Percentiles rank a stretch among this genome's conserved stretches.
phyloP scores from a whole-genome alignment of 257 asterid genomes.

The Solanum microdontum region DNA sequence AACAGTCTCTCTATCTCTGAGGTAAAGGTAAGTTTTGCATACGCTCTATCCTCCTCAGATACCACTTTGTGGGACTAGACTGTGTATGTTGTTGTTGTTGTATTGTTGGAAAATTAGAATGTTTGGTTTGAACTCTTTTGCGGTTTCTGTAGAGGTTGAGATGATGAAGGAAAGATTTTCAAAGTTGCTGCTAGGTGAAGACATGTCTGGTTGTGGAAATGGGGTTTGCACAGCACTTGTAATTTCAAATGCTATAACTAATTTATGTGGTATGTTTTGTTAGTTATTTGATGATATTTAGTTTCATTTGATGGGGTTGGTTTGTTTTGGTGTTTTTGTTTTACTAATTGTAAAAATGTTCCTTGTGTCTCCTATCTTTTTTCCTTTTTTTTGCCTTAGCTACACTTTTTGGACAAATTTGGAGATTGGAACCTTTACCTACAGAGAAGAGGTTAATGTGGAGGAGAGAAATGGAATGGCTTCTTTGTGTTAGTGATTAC shows the following conservation, averaged over 20 bases:
- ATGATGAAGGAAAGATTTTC: slow-evolving; percentile 86
- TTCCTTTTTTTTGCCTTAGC: slow-evolving; percentile 21
- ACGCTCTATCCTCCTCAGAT: neutral
- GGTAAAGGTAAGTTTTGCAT: neutral
- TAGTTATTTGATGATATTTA: neutral
- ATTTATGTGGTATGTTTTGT: slow-evolving; percentile 55
- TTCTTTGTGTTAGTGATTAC: slow-evolving; percentile 69
- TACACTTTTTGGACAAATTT: slow-evolving; percentile 70
- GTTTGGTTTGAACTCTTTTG: neutral
- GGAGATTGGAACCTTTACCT: slow-evolving; percentile 75
- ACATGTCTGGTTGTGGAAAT: slow-evolving; percentile 87
- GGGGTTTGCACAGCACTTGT: slow-evolving; percentile 78
- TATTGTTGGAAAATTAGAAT: neutral
- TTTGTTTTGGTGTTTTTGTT: neutral
- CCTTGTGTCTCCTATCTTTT: neutral
- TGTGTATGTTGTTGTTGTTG: neutral
- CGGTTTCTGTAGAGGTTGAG: slow-evolving; percentile 38
- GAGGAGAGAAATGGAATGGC: slow-evolving; percentile 81
- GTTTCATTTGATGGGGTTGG: neutral
- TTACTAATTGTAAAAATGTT: neutral
- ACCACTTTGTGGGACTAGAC: neutral
- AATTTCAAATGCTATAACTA: slow-evolving; percentile 74
- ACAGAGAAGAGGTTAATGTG: slow-evolving; percentile 52
- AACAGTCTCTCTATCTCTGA: neutral
- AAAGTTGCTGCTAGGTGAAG: slow-evolving; percentile 79